Conservation (phyloP, 2,329 filamentous ascomycete species). For the Penicillium sumatraense region DNA sequence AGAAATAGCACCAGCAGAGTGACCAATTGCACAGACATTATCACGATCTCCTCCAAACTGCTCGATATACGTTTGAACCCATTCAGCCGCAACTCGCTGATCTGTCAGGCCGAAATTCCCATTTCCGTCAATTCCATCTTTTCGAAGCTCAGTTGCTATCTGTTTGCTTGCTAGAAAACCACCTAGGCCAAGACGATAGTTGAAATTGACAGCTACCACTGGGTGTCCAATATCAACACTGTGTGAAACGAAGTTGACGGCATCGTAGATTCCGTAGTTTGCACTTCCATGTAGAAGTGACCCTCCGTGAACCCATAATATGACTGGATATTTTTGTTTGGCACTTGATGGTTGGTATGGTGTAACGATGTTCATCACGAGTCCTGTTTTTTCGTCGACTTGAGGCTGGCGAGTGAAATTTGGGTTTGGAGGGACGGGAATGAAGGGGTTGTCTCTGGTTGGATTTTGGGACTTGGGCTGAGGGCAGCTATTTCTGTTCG, state of each 20-base stretch:
- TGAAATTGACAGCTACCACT: conserved; percentile 11
- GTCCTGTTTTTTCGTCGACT: conserved; percentile 10
- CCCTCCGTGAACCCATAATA: conserved; percentile 14
- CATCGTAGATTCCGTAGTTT: conserved; percentile 18
- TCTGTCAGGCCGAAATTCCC: conserved; percentile 19
- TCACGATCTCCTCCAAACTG: conserved; percentile 12
- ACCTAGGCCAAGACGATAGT: conserved; percentile 15
- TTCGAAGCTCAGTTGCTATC: conserved; percentile 8
- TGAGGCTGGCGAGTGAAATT: conserved; percentile 4
- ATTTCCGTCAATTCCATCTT: conserved; percentile 12
- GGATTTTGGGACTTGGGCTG: conserved; percentile 1
- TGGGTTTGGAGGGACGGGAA: conserved; percentile 16
- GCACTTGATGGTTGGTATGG: neutral
- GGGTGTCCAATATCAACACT: conserved; percentile 6
- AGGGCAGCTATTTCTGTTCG: conserved; percentile 16
- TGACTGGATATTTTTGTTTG: conserved; percentile 9
- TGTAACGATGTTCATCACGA: conserved; percentile 9
- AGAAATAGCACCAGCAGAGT: conserved; percentile 15
- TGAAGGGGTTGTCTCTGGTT: conserved; percentile 9
- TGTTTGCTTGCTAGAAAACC: conserved; percentile 14
- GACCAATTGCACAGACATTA: conserved; percentile 12
- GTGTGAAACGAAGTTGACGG: conserved; percentile 14
- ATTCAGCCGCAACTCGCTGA: conserved; percentile 12
- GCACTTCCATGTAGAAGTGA: conserved; percentile 15
- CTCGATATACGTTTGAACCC: conserved; percentile 14